Percentiles rank a stretch among this genome's conserved stretches.
Evolutionary conservation across 345 rosid genomes (phyloP).

Genomic region (Lumnitzera racemosa): DNA sequence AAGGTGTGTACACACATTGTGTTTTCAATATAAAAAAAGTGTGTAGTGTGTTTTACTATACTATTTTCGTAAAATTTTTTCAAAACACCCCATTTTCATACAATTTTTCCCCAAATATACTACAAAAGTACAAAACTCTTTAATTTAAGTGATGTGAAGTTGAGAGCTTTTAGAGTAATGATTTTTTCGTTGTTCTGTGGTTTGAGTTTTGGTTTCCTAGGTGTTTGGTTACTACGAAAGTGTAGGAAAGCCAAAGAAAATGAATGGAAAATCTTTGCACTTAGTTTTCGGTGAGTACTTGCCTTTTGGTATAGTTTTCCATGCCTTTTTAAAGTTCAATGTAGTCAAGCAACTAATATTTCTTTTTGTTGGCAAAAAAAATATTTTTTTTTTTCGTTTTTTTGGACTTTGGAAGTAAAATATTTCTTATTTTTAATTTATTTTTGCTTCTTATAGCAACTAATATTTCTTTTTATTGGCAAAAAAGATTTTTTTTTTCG

Average conservation of each 20-base stretch:
- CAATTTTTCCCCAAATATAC: no score
- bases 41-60: no score
- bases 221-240: slow-evolving; percentile 26
- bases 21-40: no score
- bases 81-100: no score
- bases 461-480: no score
- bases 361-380: no score
- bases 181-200: slow-evolving; percentile 31
- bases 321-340: no score
- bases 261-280: neutral
- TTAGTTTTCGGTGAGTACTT: neutral
- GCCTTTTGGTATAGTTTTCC: no score
- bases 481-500: no score
- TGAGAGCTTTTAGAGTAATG: slow-evolving; percentile 20
- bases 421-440: neutral
- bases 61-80: no score
- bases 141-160: slow-evolving; percentile 6
- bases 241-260: slow-evolving; percentile 15
- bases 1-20: no score
- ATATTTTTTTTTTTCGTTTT: neutral
- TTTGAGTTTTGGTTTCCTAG: slow-evolving; percentile 13
- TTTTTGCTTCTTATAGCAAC: neutral
- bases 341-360: no score
- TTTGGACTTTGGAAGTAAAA: neutral
- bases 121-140: neutral